Evolutionary conservation across 495 filamentous ascomycete species (phyloP).

Genomic region (Penicillium roqueforti): DNA sequence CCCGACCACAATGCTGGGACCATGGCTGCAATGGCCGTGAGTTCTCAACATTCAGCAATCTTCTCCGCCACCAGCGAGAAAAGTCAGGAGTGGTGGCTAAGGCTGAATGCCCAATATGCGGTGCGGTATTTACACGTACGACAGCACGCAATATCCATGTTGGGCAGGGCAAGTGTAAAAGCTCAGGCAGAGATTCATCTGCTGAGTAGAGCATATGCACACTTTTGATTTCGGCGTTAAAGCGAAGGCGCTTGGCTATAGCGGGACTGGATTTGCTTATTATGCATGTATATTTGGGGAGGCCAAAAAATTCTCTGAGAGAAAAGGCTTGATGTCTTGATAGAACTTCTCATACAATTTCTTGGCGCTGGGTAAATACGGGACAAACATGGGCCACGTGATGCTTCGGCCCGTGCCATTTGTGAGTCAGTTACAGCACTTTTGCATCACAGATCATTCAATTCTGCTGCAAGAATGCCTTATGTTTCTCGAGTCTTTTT

Average conservation of each 20-base stretch:
- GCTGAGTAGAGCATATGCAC: constrained; percentile 18
- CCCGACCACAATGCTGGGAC: constrained; percentile 92
- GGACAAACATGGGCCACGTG: background rate
- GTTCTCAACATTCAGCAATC: constrained; percentile 94
- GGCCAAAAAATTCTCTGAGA: background rate
- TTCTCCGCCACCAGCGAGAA: constrained; percentile 87
- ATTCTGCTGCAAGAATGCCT: background rate
- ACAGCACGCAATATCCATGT: constrained; percentile 88
- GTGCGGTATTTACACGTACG: constrained; percentile 86
- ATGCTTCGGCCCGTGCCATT: constrained; percentile 1
- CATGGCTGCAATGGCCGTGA: constrained; percentile 92
- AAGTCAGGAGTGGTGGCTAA: constrained; percentile 86
- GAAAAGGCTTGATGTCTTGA: background rate
- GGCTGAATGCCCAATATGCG: constrained; percentile 80
- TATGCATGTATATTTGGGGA: background rate
- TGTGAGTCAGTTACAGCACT: constrained; percentile 7
- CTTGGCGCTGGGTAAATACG: background rate
- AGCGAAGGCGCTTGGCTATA: background rate
- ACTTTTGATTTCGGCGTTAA: constrained; percentile 2
- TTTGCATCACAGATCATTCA: background rate
- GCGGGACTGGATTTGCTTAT: background rate
- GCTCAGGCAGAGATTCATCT: constrained; percentile 28
- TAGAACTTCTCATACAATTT: background rate
- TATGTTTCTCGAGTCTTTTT: background rate
- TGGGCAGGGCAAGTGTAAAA: constrained; percentile 85